Evolutionary conservation across 805 yeast species (phyloP).

Genomic region (Saccharomycopsis oosterbeekiorum): DNA sequence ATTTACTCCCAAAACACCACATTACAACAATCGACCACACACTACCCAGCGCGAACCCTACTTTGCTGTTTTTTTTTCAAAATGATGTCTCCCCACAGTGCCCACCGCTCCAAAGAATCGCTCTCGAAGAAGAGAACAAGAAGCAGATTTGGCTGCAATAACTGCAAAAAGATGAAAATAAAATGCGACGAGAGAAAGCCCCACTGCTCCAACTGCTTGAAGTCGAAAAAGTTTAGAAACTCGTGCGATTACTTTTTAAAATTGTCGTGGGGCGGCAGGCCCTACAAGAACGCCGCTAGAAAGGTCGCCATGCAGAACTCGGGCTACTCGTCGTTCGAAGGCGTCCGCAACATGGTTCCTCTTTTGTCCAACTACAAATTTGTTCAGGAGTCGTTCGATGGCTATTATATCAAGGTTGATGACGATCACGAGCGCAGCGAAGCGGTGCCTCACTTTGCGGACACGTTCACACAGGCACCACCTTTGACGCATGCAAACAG

Average conservation of each 20-base stretch:
- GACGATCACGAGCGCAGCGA: background rate
- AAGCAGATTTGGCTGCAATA: conserved; percentile 20
- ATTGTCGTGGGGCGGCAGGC: conserved; percentile 70
- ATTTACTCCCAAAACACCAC: background rate
- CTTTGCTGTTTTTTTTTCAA: background rate
- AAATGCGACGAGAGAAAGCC: conserved; percentile 69
- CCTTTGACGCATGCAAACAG: too few species aligned
- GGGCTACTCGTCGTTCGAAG: conserved; percentile 7
- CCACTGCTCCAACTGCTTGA: conserved; percentile 44
- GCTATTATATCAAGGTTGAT: background rate
- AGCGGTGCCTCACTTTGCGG: too few species aligned
- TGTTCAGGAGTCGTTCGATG: background rate
- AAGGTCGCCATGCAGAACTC: conserved; percentile 18
- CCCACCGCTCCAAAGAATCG: background rate
- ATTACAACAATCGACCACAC: background rate
- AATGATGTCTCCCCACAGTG: background rate
- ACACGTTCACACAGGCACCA: too few species aligned
- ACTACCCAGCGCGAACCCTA: too few species aligned
- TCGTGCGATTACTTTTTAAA: conserved; percentile 55
- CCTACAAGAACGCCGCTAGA: conserved; percentile 34
- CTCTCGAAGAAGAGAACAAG: conserved; percentile 12
- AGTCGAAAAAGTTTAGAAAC: conserved; percentile 25
- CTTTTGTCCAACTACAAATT: background rate
- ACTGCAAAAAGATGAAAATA: conserved; percentile 50
- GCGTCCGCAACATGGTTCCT: background rate